phyloP scores from a whole-genome alignment of 768 basidiomycete species.

The Suillus weaverae region DNA sequence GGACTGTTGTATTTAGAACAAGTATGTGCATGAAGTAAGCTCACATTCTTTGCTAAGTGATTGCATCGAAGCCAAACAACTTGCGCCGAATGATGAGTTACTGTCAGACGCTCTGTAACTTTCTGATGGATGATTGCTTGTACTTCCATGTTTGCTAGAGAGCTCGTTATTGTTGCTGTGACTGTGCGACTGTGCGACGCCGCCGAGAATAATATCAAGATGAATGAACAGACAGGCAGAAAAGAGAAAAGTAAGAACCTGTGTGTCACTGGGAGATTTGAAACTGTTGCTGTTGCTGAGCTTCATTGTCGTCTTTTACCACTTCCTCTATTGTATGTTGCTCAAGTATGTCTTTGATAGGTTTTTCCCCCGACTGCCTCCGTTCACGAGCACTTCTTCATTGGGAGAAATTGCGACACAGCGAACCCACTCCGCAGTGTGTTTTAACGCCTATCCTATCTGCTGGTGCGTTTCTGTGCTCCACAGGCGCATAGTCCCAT shows the following conservation, averaged over 20 bases:
- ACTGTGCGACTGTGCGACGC: not conserved
- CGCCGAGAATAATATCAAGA: not conserved
- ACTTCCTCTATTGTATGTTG: not conserved
- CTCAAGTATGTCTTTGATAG: not conserved
- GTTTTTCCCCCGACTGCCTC: slow-evolving; percentile 7
- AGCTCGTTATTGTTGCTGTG: not conserved
- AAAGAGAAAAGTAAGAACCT: too few species aligned
- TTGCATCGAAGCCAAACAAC: not conserved
- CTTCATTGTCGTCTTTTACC: too few species aligned
- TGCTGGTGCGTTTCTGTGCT: not conserved
- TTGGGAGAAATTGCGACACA: not conserved
- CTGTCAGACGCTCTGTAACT: not conserved
- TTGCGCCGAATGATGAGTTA: not conserved
- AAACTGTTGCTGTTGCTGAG: too few species aligned
- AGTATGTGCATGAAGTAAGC: not conserved
- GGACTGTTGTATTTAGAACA: not conserved
- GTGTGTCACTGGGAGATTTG: too few species aligned
- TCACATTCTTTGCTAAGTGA: not conserved
- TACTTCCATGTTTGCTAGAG: not conserved
- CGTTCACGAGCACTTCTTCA: slow-evolving; percentile 5
- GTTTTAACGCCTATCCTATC: not conserved
- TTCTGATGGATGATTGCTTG: not conserved
- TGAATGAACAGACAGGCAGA: too few species aligned
- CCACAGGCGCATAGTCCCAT: slow-evolving; percentile 32
- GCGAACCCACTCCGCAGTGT: not conserved